Evolutionary conservation across 176 grass and related monocot species (phyloP).

Genomic region (Rhynchospora pubera): DNA sequence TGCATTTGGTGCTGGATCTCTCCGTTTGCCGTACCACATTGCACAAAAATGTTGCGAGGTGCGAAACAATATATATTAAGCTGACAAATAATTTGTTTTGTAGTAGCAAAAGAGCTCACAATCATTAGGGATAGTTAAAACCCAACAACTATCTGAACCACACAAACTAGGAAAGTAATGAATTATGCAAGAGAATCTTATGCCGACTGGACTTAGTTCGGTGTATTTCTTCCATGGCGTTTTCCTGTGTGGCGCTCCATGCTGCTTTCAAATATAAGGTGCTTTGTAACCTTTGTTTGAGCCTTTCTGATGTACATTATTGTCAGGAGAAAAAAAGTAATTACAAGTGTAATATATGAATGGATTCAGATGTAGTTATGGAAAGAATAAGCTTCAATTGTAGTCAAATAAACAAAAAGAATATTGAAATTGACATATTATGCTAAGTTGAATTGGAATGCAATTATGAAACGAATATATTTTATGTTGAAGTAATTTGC

Average conservation of each 20-base stretch:
- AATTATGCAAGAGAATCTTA: conserved; percentile 1
- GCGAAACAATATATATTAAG: background rate
- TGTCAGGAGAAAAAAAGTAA: background rate
- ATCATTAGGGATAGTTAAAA: conserved; percentile 12
- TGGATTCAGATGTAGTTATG: too few relatives aligned
- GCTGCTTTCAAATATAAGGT: background rate
- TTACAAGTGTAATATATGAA: too few relatives aligned
- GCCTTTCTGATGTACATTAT: background rate
- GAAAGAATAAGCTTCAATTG: too few relatives aligned
- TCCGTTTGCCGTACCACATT: background rate
- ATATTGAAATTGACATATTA: too few relatives aligned
- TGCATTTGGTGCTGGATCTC: background rate
- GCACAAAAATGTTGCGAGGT: background rate
- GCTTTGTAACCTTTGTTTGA: background rate
- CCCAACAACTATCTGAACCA: background rate
- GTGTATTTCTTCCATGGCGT: conserved; percentile 7
- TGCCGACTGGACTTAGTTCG: background rate
- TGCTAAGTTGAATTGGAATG: background rate
- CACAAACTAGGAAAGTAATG: background rate
- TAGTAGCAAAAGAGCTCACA: conserved; percentile 1
- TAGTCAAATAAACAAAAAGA: too few relatives aligned
- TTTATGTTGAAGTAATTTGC: background rate
- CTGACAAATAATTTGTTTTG: conserved; percentile 11
- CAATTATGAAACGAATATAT: background rate
- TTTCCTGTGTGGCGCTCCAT: background rate